These are phyloP conservation scores for Cyberlindnera mycetangii DNA, from an alignment of 805 yeast genomes.

Conservation along the genomic window DNA sequence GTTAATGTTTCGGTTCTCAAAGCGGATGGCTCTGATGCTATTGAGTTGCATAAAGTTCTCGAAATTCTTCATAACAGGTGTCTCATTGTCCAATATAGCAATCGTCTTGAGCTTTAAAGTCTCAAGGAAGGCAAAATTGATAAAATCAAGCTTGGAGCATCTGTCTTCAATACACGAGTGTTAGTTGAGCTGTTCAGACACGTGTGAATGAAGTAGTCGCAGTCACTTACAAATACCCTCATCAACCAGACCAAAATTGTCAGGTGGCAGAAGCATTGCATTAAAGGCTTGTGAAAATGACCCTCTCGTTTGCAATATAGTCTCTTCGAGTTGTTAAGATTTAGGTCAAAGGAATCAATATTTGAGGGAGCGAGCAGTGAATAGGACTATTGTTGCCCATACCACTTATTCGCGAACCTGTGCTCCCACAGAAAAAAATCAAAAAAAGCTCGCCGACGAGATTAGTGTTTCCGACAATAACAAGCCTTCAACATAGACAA, in stretches of 20 bases:
- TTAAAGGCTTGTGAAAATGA: too few species aligned
- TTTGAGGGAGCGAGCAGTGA: too few species aligned
- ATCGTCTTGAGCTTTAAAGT: constrained; percentile 69
- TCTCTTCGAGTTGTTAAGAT: too few species aligned
- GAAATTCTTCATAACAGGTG: constrained; percentile 66
- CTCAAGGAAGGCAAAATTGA: constrained; percentile 73
- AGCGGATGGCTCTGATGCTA: constrained; percentile 43
- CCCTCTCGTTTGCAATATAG: too few species aligned
- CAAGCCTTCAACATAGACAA: too few species aligned
- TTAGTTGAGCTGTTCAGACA: background rate
- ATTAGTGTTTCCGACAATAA: background rate
- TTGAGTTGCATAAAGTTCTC: constrained; percentile 60
- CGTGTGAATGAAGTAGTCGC: background rate
- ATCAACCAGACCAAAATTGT: constrained; percentile 88
- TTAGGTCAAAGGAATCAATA: too few species aligned
- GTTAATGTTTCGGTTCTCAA: constrained; percentile 31
- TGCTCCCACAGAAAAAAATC: too few species aligned
- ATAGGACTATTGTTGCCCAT: too few species aligned
- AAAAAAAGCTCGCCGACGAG: constrained; percentile 2
- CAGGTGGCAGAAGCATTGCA: constrained; percentile 85
- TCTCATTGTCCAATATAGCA: constrained; percentile 78
- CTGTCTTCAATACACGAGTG: constrained; percentile 41
- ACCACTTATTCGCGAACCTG: too few species aligned
- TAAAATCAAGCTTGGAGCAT: constrained; percentile 73
- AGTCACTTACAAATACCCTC: constrained; percentile 56